Evolutionary conservation across 208 protist species (phyloP), one percentile per base, ranked within the genome.

Genomic region (Leptomonas pyrrhocoris): DNA sequence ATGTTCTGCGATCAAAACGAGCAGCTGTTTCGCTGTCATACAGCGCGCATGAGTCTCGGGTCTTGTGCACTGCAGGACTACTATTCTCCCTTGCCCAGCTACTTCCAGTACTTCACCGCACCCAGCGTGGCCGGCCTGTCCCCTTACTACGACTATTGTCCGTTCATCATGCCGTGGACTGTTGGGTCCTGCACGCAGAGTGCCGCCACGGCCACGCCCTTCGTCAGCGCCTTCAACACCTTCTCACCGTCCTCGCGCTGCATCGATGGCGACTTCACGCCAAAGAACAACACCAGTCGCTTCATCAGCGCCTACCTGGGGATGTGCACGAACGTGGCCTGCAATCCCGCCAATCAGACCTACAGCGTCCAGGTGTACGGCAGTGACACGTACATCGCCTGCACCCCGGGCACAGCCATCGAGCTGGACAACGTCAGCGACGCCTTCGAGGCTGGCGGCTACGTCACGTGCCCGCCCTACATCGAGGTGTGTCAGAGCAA

Each of bases 121-220:
- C 27, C 70, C 1, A 38, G 15, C 5, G 0, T 60, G 0, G 71
- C 68, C 18, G 87, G 81, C 7, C 1, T 0, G 43, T 19, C 45
- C 8, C 2, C 56, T 25, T 68, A 74, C 18, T 78, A 84, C 67
- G 86, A 90, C 68, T 86, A 76, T 72, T 93, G 88, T 60, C 88
- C 84, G 7, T 49, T 67, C 19, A 54, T 94, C 46, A 0, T 48
- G 0, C 15, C 0, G 2, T 81, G 60, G 50, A n/a, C 0, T 16
- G 65, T 79, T 30, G 62, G 61, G 2, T 2, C 9, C 0, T 90
- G 88, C 55, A 40, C 0, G 0, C 65, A 71, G 54, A 6, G 18
- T 1, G 8, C 43, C 2, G 8, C 19, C 30, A 18, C 11, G 2
- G 65, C 65, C 15, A 0, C 4, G 1, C 1, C 43, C 9, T 15